Evolutionary conservation across 2,329 filamentous ascomycete species (phyloP), one percentile per base, ranked within the genome.

Genomic region (Paecilomyces variotii): DNA sequence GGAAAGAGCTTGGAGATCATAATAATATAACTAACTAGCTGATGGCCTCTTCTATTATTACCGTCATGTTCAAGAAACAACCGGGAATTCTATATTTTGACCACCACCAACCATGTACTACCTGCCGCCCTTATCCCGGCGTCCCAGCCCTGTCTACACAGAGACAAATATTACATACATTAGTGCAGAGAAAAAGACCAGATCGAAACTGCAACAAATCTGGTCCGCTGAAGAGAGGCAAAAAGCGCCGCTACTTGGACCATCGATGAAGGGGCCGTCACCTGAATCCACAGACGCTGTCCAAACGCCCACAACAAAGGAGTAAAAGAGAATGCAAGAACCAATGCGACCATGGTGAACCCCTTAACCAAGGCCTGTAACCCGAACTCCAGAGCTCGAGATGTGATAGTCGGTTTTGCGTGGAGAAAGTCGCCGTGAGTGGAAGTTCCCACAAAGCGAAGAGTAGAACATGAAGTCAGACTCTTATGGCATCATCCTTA

Each of bases 171-270:
- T 45, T 45, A 45, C 12, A 19, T 45, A 19, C 39, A 45, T 45
- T 45, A 45, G 9, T 10, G 30, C 30, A 61, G 51, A 54, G 59
- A 60, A 57, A 58, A 53, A 6, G 39, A 45, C 39, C 19, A 45
- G 39, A 45, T 19, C 39, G 19, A 45, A 45, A 19, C 12, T 19
- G 39, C n/a, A 19, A 45, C 14, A 45, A 19, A 45, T 19, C 35
- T 45, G n/a, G 35, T 45, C 35, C 14, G 19, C 39, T 10, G 39
- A 45, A 45, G 39, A 45, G 39, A 45, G 19, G 39, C 7, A 5
- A 24, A 9, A 24, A 6, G 19, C 4, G 35, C n/a, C 35, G 2
- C 35, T 45, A 45, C 35, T 14, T 19, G 4, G 7, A 45, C n/a
- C n/a, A 45, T 7, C 39, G 39, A 45, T n/a, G 39, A n/a, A 45